These are phyloP conservation scores for Mariannaea elegans DNA, from an alignment of 2,329 filamentous ascomycete species.

Conservation along the genomic window DNA sequence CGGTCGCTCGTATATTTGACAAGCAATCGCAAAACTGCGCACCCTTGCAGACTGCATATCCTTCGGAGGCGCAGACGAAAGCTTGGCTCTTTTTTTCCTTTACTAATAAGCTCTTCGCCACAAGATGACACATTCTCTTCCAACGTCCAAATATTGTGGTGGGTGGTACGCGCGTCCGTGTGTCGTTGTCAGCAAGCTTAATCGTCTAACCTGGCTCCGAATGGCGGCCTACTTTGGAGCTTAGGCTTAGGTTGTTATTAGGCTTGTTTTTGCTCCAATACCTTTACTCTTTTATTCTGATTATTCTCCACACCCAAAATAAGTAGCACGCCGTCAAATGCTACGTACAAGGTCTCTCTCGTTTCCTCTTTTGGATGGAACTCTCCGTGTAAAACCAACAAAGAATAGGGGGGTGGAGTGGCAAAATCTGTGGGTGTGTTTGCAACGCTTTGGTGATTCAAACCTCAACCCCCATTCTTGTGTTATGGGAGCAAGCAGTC, in stretches of 20 bases:
- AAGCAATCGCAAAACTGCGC: not conserved
- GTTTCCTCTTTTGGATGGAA: not conserved
- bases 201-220: not conserved
- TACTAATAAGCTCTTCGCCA: not conserved
- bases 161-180: conserved; percentile 8
- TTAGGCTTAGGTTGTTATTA: conserved; percentile 6
- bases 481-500: not conserved
- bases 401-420: not conserved
- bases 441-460: not conserved
- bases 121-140: not conserved
- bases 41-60: not conserved
- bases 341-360: not conserved
- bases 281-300: not conserved
- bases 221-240: not conserved
- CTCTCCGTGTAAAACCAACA: not conserved
- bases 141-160: not conserved
- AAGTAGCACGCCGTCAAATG: not conserved
- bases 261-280: conserved; percentile 1
- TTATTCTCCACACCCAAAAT: too few relatives aligned
- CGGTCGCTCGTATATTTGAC: not conserved
- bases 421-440: not conserved
- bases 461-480: not conserved
- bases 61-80: not conserved
- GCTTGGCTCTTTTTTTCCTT: conserved; percentile 1
- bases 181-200: conserved; percentile 18